These are phyloP conservation scores for Xylaria sp. DNA, from an alignment of 2,329 filamentous ascomycete genomes.

Conservation along the genomic window DNA sequence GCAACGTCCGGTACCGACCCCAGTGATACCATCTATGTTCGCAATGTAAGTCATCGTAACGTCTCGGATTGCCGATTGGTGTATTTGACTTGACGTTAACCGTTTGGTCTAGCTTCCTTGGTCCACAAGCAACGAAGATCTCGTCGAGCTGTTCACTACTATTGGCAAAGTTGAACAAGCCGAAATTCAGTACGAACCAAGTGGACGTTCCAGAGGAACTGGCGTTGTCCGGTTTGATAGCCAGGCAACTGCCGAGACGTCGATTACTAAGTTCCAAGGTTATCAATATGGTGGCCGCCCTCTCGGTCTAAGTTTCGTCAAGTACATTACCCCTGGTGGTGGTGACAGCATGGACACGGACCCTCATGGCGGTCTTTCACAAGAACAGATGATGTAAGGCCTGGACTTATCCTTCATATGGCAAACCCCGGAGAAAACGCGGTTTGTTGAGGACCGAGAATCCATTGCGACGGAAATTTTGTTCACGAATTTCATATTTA, in stretches of 20 bases:
- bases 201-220: conserved; percentile 90
- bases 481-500: not conserved
- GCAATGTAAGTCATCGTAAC: conserved; percentile 75
- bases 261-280: conserved; percentile 95
- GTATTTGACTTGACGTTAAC: conserved; percentile 30
- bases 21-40: conserved; percentile 87
- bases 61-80: conserved; percentile 23
- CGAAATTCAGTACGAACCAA: conserved; percentile 99
- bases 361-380: conserved; percentile 77
- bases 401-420: not conserved
- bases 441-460: not conserved
- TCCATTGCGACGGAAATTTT: too few relatives aligned
- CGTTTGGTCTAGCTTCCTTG: conserved; percentile 75
- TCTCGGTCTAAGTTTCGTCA: conserved; percentile 90
- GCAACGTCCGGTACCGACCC: conserved; percentile 86
- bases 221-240: conserved; percentile 95
- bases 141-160: conserved; percentile 94
- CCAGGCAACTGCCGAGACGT: conserved; percentile 83
- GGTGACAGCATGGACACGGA: conserved; percentile 83
- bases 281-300: conserved; percentile 97
- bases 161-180: conserved; percentile 98
- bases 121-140: conserved; percentile 98
- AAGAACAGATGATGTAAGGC: conserved; percentile 93
- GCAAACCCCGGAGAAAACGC: not conserved
- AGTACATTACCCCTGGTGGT: conserved; percentile 77